Evolutionary conservation across 2,329 filamentous ascomycete species (phyloP).

Genomic region (Hypocrella siamensis): DNA sequence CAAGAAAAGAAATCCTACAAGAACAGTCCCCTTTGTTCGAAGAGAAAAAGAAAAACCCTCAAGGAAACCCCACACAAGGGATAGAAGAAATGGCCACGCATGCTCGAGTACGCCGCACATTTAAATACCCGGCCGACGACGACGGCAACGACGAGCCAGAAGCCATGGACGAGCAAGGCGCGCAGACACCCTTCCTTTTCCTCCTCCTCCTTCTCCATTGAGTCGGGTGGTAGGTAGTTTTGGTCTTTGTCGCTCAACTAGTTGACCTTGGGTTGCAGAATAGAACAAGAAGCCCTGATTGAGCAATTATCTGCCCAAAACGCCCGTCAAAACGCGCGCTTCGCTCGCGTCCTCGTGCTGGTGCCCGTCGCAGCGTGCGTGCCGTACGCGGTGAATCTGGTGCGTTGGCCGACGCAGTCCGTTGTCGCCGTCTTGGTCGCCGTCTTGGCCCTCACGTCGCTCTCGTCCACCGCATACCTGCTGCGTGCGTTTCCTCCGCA

Average conservation of each 20-base stretch:
- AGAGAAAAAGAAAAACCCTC: too few species aligned
- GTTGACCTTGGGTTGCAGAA: too few species aligned
- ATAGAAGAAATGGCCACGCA: conserved; percentile 13
- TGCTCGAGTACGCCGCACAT: conserved; percentile 58
- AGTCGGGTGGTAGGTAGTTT: background rate
- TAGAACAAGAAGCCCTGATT: conserved; percentile 53
- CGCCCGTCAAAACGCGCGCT: conserved; percentile 38
- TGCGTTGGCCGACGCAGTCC: conserved; percentile 7
- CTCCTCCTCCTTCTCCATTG: conserved; percentile 1
- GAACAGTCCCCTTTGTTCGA: too few species aligned
- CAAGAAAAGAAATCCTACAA: too few species aligned
- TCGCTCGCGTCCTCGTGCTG: conserved; percentile 39
- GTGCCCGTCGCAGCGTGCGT: conserved; percentile 42
- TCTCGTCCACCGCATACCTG: conserved; percentile 46
- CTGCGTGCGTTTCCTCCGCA: conserved; percentile 39
- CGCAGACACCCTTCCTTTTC: conserved; percentile 1
- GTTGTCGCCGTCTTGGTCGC: conserved; percentile 23
- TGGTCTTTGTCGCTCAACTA: background rate
- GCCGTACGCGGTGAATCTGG: conserved; percentile 30
- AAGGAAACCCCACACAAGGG: background rate
- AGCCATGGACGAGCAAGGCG: conserved; percentile 64
- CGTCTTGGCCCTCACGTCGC: conserved; percentile 45
- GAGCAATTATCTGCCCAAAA: conserved; percentile 37
- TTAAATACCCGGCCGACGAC: conserved; percentile 55
- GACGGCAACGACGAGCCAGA: conserved; percentile 33